Conservation (phyloP, 768 basidiomycete genomes). For the Panaeolus papilionaceus region DNA sequence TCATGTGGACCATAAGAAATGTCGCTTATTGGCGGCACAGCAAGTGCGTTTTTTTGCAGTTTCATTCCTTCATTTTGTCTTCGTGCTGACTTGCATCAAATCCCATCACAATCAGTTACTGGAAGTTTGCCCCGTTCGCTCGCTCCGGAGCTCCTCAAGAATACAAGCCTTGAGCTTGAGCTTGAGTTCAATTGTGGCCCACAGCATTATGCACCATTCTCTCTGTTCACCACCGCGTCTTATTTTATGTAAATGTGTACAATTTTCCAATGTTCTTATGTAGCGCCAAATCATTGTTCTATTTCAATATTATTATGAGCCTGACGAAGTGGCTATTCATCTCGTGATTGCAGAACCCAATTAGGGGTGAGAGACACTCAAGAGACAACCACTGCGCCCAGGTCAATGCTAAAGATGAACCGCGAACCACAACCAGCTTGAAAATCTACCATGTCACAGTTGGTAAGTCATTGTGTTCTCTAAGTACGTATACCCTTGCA, state of each 20-base stretch:
- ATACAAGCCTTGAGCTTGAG: conserved; percentile 3
- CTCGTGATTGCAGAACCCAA: too few species aligned
- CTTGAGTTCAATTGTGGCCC: neutral
- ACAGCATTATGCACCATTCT: neutral
- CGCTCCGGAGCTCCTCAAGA: conserved; percentile 11
- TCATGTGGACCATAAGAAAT: conserved; percentile 26
- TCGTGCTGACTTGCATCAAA: neutral
- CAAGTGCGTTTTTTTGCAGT: conserved; percentile 15
- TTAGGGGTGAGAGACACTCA: too few species aligned
- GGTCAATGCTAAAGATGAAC: too few species aligned
- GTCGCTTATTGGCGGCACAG: conserved; percentile 21
- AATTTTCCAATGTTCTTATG: neutral
- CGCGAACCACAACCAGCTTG: too few species aligned
- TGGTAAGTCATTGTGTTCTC: too few species aligned
- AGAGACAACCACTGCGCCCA: too few species aligned
- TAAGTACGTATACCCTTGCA: too few species aligned
- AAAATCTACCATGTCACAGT: too few species aligned
- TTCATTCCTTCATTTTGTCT: neutral
- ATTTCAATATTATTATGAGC: too few species aligned
- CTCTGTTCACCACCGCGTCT: neutral
- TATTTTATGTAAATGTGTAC: neutral
- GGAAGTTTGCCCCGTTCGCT: conserved; percentile 20
- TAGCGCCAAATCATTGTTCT: neutral
- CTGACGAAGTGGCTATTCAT: too few species aligned
- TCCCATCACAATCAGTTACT: conserved; percentile 12